A percentile compares a stretch with the other conserved stretches of the same genome.
Conservation (phyloP, 2,329 filamentous ascomycete species). For the Penicillium sp. region DNA sequence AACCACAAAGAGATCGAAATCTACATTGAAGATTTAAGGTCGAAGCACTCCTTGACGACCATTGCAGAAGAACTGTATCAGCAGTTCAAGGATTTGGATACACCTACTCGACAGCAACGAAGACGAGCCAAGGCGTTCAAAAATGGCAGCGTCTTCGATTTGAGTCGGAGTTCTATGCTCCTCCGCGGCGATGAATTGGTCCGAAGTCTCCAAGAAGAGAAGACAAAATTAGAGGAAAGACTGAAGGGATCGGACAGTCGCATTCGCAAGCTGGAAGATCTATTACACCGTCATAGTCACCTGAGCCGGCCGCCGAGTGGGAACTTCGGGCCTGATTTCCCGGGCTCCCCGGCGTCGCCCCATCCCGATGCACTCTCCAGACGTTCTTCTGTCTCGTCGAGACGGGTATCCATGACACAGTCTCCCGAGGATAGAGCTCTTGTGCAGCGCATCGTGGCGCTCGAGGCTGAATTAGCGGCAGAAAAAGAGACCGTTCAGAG, state of each 20-base stretch:
- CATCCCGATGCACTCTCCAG: slow-evolving; percentile 49
- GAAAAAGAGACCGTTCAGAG: slow-evolving; percentile 67
- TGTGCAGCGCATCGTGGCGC: slow-evolving; percentile 59
- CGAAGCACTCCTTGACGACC: slow-evolving; percentile 62
- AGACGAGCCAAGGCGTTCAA: slow-evolving; percentile 92
- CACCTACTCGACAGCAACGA: slow-evolving; percentile 79
- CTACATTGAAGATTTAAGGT: slow-evolving; percentile 66
- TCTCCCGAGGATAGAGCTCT: slow-evolving; percentile 60
- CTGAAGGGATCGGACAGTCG: slow-evolving; percentile 83
- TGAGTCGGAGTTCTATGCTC: slow-evolving; percentile 81
- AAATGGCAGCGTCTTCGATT: slow-evolving; percentile 89
- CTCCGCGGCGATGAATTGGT: slow-evolving; percentile 82
- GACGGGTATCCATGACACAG: slow-evolving; percentile 61
- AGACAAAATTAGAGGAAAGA: slow-evolving; percentile 68
- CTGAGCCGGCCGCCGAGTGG: slow-evolving; percentile 53
- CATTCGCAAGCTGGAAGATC: slow-evolving; percentile 83
- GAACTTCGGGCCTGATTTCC: slow-evolving; percentile 46
- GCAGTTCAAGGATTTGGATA: slow-evolving; percentile 73
- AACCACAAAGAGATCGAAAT: slow-evolving; percentile 72
- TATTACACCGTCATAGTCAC: slow-evolving; percentile 77
- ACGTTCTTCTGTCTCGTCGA: slow-evolving; percentile 59
- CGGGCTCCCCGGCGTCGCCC: slow-evolving; percentile 42
- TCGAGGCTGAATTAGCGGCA: slow-evolving; percentile 74
- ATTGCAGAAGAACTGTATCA: slow-evolving; percentile 71
- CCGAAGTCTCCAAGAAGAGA: slow-evolving; percentile 76